Evolutionary conservation across 2,329 filamentous ascomycete genomes (phyloP).

Genomic region (Neonectria punicea): DNA sequence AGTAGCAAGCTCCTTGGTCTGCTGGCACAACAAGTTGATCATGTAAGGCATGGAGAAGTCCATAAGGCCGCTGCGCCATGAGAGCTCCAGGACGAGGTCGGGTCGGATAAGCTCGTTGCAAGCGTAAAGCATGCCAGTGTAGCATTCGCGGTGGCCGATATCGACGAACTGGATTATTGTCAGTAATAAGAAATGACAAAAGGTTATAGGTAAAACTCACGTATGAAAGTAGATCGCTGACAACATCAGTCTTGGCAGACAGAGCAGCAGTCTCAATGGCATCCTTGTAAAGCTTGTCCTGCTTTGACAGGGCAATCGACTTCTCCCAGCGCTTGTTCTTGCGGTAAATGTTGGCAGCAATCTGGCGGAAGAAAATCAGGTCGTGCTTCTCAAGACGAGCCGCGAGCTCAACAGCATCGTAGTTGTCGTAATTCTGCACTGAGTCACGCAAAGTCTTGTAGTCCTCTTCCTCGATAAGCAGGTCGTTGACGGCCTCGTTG

Average conservation of each 20-base stretch:
- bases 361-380: constrained; percentile 98
- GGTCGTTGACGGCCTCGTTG: constrained; percentile 97
- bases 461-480: constrained; percentile 98
- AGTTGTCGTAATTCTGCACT: constrained; percentile 99
- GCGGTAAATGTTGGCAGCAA: constrained; percentile 97
- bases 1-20: constrained; percentile 83
- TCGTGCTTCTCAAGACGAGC: constrained; percentile 96
- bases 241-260: constrained; percentile 88
- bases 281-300: constrained; percentile 99
- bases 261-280: constrained; percentile 97
- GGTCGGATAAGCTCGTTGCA: constrained; percentile 97
- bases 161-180: constrained; percentile 83
- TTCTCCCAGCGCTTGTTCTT: constrained; percentile 99
- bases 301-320: constrained; percentile 96
- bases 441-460: constrained; percentile 99
- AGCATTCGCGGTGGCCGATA: constrained; percentile 98
- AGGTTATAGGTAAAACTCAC: constrained; percentile 70
- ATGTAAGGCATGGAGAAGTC: constrained; percentile 99
- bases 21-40: constrained; percentile 97
- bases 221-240: constrained; percentile 95
- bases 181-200: constrained; percentile 41
- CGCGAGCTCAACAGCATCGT: constrained; percentile 93
- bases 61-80: constrained; percentile 92
- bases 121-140: constrained; percentile 99
- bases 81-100: constrained; percentile 93